Evolutionary conservation across 768 basidiomycete genomes (phyloP).

Genomic region (Hemileccinum impolitum): DNA sequence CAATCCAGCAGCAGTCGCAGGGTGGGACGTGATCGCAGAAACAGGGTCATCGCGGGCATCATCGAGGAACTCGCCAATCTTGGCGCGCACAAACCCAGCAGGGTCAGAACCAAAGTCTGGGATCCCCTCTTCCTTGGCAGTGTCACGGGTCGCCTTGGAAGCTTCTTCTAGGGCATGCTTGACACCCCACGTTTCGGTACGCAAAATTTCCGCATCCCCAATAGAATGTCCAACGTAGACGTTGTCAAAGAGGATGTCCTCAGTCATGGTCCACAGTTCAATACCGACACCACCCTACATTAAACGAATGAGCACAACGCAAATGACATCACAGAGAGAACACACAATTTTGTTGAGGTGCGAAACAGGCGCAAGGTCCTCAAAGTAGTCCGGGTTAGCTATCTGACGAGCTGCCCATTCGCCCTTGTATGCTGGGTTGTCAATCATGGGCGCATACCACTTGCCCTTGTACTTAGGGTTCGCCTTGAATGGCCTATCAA

Average conservation of each 20-base stretch:
- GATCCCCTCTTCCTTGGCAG: constrained; percentile 42
- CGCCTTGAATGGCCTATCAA: constrained; percentile 69
- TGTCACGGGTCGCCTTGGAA: constrained; percentile 40
- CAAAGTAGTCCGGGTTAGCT: constrained; percentile 85
- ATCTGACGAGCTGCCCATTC: constrained; percentile 91
- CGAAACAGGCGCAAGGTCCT: constrained; percentile 81
- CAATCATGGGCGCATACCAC: constrained; percentile 92
- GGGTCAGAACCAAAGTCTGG: constrained; percentile 69
- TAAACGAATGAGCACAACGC: constrained; percentile 1
- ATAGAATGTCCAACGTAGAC: constrained; percentile 91
- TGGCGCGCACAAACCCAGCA: constrained; percentile 72
- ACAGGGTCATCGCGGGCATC: constrained; percentile 73
- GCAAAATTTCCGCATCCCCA: constrained; percentile 79
- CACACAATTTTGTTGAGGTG: constrained; percentile 80
- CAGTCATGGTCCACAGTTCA: constrained; percentile 99
- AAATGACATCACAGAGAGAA: not conserved
- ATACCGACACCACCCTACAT: constrained; percentile 87
- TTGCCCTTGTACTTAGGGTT: constrained; percentile 98
- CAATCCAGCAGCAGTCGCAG: constrained; percentile 81
- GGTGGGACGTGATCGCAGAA: constrained; percentile 81
- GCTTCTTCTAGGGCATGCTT: constrained; percentile 83
- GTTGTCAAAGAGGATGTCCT: constrained; percentile 90
- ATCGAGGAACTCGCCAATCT: constrained; percentile 78
- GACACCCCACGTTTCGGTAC: constrained; percentile 84
- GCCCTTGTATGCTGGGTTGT: constrained; percentile 98